Conservation (phyloP, 768 basidiomycete genomes). For the Gautieria morchelliformis region DNA sequence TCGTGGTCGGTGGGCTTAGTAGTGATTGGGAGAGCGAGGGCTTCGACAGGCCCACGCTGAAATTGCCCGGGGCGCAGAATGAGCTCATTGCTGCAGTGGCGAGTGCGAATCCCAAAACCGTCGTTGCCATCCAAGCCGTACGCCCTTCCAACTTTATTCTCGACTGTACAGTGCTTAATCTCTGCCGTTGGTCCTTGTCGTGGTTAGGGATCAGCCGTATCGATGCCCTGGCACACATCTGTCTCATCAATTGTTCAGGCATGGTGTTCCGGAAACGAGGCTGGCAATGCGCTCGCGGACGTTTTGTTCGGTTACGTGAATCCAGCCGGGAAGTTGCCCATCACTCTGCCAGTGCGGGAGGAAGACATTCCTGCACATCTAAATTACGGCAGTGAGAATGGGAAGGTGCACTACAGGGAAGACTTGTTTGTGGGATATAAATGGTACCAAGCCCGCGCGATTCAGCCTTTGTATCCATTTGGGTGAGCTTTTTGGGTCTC, state of each 20-base stretch:
- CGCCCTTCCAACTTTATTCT: constrained; percentile 12
- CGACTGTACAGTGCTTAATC: too few relatives aligned
- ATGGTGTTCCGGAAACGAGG: constrained; percentile 60
- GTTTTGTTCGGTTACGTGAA: constrained; percentile 55
- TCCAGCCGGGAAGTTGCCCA: constrained; percentile 48
- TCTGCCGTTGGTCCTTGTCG: too few relatives aligned
- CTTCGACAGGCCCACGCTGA: constrained; percentile 54
- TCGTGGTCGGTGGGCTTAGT: constrained; percentile 51
- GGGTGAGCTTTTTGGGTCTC: constrained; percentile 31
- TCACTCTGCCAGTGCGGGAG: constrained; percentile 49
- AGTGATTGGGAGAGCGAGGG: constrained; percentile 73
- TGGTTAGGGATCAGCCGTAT: constrained; percentile 51
- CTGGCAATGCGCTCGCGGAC: constrained; percentile 56
- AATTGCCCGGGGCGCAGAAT: constrained; percentile 50
- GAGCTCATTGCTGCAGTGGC: constrained; percentile 45
- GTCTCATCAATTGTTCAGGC: constrained; percentile 49
- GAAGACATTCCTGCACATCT: constrained; percentile 56
- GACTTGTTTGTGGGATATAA: constrained; percentile 66
- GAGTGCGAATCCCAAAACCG: constrained; percentile 44
- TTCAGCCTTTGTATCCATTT: constrained; percentile 57
- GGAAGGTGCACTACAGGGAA: constrained; percentile 43
- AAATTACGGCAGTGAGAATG: constrained; percentile 50
- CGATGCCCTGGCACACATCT: constrained; percentile 63
- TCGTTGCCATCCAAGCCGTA: constrained; percentile 43
- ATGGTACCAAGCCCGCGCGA: constrained; percentile 44